Percentiles rank a stretch among this genome's conserved stretches.
Evolutionary conservation across 2,329 filamentous ascomycete species (phyloP).

Genomic region (Colletotrichum orchidophilum): DNA sequence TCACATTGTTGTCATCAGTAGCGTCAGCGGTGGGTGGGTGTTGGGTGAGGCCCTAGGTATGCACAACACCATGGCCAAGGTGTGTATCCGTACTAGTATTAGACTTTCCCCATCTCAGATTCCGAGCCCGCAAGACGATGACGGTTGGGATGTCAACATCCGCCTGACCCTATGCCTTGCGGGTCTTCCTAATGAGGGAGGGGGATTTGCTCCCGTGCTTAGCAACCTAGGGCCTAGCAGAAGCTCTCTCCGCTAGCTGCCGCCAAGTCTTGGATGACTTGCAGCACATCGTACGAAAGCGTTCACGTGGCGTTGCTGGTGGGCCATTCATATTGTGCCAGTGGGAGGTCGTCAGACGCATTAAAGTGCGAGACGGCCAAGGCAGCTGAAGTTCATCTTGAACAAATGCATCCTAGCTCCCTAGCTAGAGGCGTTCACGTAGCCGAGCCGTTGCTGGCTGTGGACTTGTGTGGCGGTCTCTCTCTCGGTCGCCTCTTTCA

Average conservation of each 20-base stretch:
- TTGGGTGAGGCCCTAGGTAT: not conserved
- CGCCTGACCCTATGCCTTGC: not conserved
- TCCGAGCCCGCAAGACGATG: not conserved
- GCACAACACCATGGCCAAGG: not conserved
- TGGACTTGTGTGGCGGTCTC: not conserved
- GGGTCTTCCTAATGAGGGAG: not conserved
- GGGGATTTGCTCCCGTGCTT: not conserved
- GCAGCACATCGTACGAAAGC: slow-evolving; percentile 3
- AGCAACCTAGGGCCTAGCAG: not conserved
- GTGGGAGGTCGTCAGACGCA: not conserved
- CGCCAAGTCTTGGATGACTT: not conserved
- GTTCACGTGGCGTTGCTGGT: too few species aligned
- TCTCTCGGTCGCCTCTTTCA: not conserved
- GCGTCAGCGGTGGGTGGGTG: not conserved
- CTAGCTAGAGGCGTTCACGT: slow-evolving; percentile 1
- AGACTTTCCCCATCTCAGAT: not conserved
- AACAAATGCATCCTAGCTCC: not conserved
- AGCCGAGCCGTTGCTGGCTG: slow-evolving; percentile 14
- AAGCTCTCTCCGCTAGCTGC: not conserved
- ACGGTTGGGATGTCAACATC: slow-evolving; percentile 23
- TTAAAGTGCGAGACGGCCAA: not conserved
- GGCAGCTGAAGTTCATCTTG: slow-evolving; percentile 19
- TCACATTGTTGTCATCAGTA: slow-evolving; percentile 16
- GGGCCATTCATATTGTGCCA: not conserved
- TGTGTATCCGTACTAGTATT: not conserved